Base-by-base conservation (phyloP, 805 yeast genomes). In the Komagataella pastoris region DNA sequence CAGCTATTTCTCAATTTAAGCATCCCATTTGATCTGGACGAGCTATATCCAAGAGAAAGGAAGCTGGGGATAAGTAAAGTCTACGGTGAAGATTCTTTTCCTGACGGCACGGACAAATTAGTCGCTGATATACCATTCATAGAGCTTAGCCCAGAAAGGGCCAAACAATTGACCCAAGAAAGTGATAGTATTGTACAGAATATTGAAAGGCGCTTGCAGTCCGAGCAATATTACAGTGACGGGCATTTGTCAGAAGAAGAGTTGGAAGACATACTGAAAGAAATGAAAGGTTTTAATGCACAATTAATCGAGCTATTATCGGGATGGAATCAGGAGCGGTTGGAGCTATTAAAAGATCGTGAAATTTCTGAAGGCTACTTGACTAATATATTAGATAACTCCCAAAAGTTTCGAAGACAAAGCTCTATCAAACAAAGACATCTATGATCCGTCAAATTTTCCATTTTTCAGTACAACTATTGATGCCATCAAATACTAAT, bases 311-410 rank as follows among this genome's bases (percentile, higher is more conserved):
- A 52, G 21, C 43, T 64, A 3, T 53, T 59, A 1, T 53, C 62
- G 17, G 68, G 76, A 8, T 82, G 90, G 85, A 71, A 71, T 49
- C 64, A 74, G 54, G 70, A 75, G 53, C 69, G 75, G 49, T 62
- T 64, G 43, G 79, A 74, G 7, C 66, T 82, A 17, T 69, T 69
- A 52, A 75, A 72, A 47, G 95, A 89, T 63, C 85, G 86, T 59
- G 77, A 76, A 40, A 79, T 90, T 14, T 89, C 83, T 61, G 96
- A 91, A 58, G 75, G 83, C 2, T 95, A 93, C 57, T 89, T 93
- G 46, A 96, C 88, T 61, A 89, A 88, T 59, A 69, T 90, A 58
- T 86, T 90, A 14, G 97, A 96, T 6, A 89, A 90, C 62, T 85
- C 96, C 6, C 97, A 93, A 64, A 79, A 87, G 58, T 59, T 85